These are phyloP conservation scores for Eruca vesicaria DNA, from an alignment of 441 rosid species.

Conservation along the genomic window DNA sequence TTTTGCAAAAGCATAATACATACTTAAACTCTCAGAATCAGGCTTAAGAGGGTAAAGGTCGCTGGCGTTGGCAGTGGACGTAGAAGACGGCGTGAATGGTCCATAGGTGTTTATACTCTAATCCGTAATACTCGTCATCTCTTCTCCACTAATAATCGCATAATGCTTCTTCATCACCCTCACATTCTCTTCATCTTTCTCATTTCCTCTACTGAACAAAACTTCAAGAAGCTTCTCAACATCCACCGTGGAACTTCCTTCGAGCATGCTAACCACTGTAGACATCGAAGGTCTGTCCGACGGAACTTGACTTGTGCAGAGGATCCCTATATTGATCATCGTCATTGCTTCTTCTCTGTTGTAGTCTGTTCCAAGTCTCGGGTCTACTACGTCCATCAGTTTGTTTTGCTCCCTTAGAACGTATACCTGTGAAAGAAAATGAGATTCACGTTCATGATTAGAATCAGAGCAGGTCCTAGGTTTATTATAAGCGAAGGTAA, in stretches of 20 bases:
- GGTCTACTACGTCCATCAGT: slow-evolving; percentile 51
- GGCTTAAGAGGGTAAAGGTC: slow-evolving; percentile 34
- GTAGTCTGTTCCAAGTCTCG: slow-evolving; percentile 44
- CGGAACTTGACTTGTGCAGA: slow-evolving; percentile 49
- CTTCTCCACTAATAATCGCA: slow-evolving; percentile 18
- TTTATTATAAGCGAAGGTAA: no score
- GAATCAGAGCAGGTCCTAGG: no score
- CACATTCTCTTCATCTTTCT: slow-evolving; percentile 38
- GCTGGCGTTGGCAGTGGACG: slow-evolving; percentile 7
- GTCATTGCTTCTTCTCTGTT: slow-evolving; percentile 49
- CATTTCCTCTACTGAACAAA: slow-evolving; percentile 11
- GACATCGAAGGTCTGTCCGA: slow-evolving; percentile 66
- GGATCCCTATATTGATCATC: slow-evolving; percentile 57
- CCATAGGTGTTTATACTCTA: slow-evolving; percentile 38
- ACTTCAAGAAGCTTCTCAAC: slow-evolving; percentile 38
- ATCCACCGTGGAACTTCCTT: slow-evolving; percentile 45
- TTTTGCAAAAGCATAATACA: neutral
- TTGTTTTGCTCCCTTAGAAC: slow-evolving; percentile 48
- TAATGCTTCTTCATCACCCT: slow-evolving; percentile 42
- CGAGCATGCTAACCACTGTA: slow-evolving; percentile 66
- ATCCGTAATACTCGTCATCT: neutral
- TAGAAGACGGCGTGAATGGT: slow-evolving; percentile 31
- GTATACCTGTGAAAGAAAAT: slow-evolving; percentile 41
- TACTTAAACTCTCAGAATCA: slow-evolving; percentile 26
- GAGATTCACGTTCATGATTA: neutral